These are phyloP conservation scores for Gracilaria gracilis DNA, from an alignment of 23 red algal genomes.

Conservation along the genomic window DNA sequence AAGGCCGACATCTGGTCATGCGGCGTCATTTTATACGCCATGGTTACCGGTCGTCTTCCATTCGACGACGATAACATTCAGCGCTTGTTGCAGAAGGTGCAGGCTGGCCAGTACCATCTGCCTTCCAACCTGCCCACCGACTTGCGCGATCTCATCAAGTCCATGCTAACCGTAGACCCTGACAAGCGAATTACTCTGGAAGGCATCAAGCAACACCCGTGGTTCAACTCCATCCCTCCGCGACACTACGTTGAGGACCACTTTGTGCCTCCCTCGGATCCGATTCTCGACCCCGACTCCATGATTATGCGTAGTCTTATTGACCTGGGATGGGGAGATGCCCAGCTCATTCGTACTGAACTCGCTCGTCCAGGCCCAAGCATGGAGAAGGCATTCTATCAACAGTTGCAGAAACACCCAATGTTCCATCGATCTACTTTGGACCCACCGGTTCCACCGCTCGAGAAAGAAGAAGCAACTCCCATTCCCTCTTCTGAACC, in stretches of 20 bases:
- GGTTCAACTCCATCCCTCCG: conserved; percentile 78
- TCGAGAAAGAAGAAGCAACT: neutral
- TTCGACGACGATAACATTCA: conserved; percentile 99
- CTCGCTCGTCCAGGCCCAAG: conserved; percentile 77
- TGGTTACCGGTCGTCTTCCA: conserved; percentile 98
- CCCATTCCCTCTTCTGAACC: conserved; percentile 28
- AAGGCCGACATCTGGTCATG: conserved; percentile 97
- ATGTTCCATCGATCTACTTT: conserved; percentile 62
- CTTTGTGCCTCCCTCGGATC: conserved; percentile 77
- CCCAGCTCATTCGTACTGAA: conserved; percentile 51
- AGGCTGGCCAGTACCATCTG: conserved; percentile 86
- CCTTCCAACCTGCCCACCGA: conserved; percentile 82
- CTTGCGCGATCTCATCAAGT: conserved; percentile 76
- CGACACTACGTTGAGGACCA: conserved; percentile 67
- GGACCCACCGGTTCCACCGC: neutral
- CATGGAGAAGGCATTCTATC: conserved; percentile 94
- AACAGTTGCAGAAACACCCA: conserved; percentile 83
- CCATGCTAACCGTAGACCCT: conserved; percentile 98
- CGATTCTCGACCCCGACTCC: conserved; percentile 81
- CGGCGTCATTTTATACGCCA: conserved; percentile 98
- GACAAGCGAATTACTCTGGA: conserved; percentile 82
- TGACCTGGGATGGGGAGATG: conserved; percentile 94
- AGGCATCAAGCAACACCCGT: conserved; percentile 88
- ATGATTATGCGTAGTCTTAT: conserved; percentile 82
- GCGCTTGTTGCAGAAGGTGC: conserved; percentile 94